These are phyloP conservation scores for Helminthosporium solani DNA, from an alignment of 2,329 filamentous ascomycete genomes.

Conservation along the genomic window DNA sequence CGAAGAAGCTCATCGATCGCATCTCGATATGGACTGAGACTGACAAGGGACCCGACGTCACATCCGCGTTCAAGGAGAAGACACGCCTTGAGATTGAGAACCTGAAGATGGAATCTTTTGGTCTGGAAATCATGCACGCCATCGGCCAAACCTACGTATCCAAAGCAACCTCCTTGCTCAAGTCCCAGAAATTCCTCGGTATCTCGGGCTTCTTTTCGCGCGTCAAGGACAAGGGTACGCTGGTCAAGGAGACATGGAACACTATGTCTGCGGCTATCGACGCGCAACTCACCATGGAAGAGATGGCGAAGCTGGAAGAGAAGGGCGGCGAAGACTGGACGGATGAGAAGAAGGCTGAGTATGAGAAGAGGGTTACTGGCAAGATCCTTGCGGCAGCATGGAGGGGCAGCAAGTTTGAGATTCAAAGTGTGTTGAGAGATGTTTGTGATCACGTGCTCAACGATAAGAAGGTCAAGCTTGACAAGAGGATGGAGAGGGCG, in stretches of 20 bases:
- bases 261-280: slow-evolving; percentile 96
- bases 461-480: slow-evolving; percentile 72
- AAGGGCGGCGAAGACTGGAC: slow-evolving; percentile 96
- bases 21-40: slow-evolving; percentile 97
- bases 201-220: slow-evolving; percentile 93
- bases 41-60: slow-evolving; percentile 83
- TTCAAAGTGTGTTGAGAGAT: slow-evolving; percentile 90
- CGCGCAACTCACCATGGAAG: slow-evolving; percentile 97
- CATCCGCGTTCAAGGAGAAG: slow-evolving; percentile 88
- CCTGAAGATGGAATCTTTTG: slow-evolving; percentile 98
- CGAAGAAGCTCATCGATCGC: slow-evolving; percentile 82
- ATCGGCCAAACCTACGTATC: slow-evolving; percentile 88
- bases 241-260: slow-evolving; percentile 98
- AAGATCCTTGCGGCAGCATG: slow-evolving; percentile 98
- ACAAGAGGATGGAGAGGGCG: slow-evolving; percentile 87
- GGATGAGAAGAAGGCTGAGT: slow-evolving; percentile 93
- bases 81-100: slow-evolving; percentile 94
- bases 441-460: slow-evolving; percentile 88
- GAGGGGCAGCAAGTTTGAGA: slow-evolving; percentile 96
- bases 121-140: slow-evolving; percentile 91
- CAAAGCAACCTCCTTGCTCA: slow-evolving; percentile 84
- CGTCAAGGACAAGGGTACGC: slow-evolving; percentile 92
- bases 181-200: slow-evolving; percentile 94
- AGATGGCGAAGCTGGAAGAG: slow-evolving; percentile 96
- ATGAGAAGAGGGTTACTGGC: slow-evolving; percentile 91